phyloP scores from a whole-genome alignment of 2,329 filamentous ascomycete genomes.

The Phoma sp. region DNA sequence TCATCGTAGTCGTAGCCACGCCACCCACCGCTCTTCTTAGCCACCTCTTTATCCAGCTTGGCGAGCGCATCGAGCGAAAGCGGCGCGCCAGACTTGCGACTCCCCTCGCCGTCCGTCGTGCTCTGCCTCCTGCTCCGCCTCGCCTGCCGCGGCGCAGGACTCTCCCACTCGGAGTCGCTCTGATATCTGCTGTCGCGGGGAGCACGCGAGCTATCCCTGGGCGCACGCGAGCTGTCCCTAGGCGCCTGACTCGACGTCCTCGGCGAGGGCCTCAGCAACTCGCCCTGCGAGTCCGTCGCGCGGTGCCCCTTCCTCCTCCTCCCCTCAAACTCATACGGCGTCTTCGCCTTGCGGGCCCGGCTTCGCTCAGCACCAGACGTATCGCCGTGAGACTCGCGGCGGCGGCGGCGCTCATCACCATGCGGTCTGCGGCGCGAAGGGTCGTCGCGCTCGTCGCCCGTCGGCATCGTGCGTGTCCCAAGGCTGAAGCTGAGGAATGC shows the following conservation, averaged over 20 bases:
- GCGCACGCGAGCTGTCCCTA: conserved; percentile 22
- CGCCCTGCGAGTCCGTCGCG: conserved; percentile 49
- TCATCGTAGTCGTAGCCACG: conserved; percentile 51
- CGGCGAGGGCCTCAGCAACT: conserved; percentile 29
- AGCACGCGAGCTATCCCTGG: neutral
- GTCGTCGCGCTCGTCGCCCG: conserved; percentile 23
- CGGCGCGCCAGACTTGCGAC: conserved; percentile 34
- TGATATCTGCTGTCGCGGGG: conserved; percentile 17
- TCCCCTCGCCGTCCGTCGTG: conserved; percentile 38
- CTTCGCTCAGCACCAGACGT: conserved; percentile 31
- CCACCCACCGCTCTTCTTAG: conserved; percentile 55
- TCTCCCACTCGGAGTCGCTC: conserved; percentile 43
- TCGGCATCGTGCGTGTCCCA: conserved; percentile 2
- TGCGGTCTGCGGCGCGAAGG: conserved; percentile 31
- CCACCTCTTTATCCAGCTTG: conserved; percentile 69
- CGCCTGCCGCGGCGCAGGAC: conserved; percentile 30
- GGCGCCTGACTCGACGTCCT: conserved; percentile 19
- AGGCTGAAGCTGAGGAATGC: conserved; percentile 11
- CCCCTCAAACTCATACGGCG: conserved; percentile 34
- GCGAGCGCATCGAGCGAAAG: conserved; percentile 67
- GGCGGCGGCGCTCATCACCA: conserved; percentile 38
- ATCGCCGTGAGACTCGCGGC: conserved; percentile 37
- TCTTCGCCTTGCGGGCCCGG: conserved; percentile 26
- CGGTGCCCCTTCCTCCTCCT: conserved; percentile 45
- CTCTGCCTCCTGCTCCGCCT: conserved; percentile 29